Base-by-base conservation (phyloP, 768 basidiomycete species). In the Lactarius hengduanensis region DNA sequence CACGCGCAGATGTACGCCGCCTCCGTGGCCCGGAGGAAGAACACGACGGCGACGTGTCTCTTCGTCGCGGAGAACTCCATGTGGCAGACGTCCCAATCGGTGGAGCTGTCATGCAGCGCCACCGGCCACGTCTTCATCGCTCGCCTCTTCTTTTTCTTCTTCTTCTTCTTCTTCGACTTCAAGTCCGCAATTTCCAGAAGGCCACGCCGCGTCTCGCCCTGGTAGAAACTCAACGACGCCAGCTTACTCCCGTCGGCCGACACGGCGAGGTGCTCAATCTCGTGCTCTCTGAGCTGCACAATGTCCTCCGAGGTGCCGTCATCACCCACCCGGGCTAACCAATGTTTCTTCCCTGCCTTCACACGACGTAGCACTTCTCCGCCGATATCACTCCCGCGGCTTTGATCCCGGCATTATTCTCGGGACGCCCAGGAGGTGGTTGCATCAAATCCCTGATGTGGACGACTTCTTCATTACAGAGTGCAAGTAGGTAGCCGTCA, bases 41-140 rank as follows among this genome's bases (percentile, higher is more conserved):
- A 67, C 18, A 67, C 53, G 5, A 63, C 55, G 13, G 32, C 57
- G 15, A 63, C 11, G 50, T 67, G 50, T 28, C 22, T 63, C 20
- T 18, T 50, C 34, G 66, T 67, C 22, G 66, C 61, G 15, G 61
- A 59, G 47, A 67, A 67, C 41, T 63, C 61, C 57, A 67, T 54
- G 22, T 36, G 20, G 41, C 62, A 54, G n/a, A 63, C 22, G 11
- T 67, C 57, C 61, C 66, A 55, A 36, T 63, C 53, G 38, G 57
- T 55, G 36, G 63, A 67, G 40, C 61, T 67, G 7, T 67, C 66
- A 6, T 67, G 66, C 18, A 63, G 66, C 11, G 34, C 57, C 22
- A 67, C 13, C 0, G 62, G 66, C 62, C 61, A 67, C 41, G 50
- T 54, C 22, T 3, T 54, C n/a, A 40, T 63, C 13, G 50, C 32